Base-by-base conservation (phyloP, 495 filamentous ascomycete species). In the Chaetomium fimeti region DNA sequence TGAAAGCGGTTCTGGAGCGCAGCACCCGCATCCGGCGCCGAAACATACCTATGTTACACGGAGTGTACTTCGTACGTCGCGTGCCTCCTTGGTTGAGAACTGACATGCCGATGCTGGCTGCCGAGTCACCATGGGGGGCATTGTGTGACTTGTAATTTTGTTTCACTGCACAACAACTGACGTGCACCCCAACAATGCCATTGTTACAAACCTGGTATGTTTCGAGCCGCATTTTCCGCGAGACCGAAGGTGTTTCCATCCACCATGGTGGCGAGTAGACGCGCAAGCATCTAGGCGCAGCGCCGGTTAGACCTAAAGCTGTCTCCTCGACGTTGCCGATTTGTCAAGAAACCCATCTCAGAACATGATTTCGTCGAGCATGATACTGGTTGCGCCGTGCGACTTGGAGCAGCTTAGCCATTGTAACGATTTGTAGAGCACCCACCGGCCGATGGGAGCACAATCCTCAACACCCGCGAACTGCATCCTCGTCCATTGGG, bases 281-380 rank as follows among this genome's bases (percentile, higher is more conserved):
- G 58, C 58, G 29, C 27, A 53, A 61, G 36, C 49, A 29, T 8
- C 16, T 0, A 51, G n/a, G 58, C 47, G 29, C 45, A 52, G 57
- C 57, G 9, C 32, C 5, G 32, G 32, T 18, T 2, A 43, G 40
- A 18, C 40, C 2, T 13, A 43, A 40, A 15, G 13, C 11, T 43
- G 40, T 18, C 40, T 43, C 4, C 2, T 18, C 15, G 13, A n/a
- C 13, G 4, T 43, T 43, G 40, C 40, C 40, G 16, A 18, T 13
- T 43, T 43, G 2, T 43, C 40, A 13, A 43, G 11, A 43, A 18
- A 28, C 51, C 5, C 2, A 54, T 32, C 25, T n/a, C 51, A 32
- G n/a, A n/a, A 54, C 12, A 36, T 18, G 22, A 48, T n/a, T 12
- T 24, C 40, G 43, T 47, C 15, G 24, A 47, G 1, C 11, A 59